Percentiles rank a stretch among this genome's conserved stretches.
Evolutionary conservation across 176 grass and related monocot genomes (phyloP).

Genomic region (sorghum (Sorghum bicolor)): DNA sequence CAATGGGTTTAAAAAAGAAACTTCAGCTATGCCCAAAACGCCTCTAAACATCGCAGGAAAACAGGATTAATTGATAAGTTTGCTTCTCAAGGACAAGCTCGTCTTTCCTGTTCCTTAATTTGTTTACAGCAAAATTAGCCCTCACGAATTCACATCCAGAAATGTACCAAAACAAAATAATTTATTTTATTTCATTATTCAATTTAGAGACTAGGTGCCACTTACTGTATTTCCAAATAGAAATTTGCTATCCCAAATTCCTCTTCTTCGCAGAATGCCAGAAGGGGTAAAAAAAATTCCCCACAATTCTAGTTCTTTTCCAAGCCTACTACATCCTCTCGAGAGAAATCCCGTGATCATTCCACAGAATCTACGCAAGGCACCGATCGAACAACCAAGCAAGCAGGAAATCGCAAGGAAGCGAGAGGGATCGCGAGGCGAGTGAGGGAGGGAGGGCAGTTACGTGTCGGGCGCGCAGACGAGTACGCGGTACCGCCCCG

Average conservation of each 20-base stretch:
- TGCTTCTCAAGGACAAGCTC: background rate
- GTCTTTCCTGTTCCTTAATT: background rate
- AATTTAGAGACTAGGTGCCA: background rate
- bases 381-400: background rate
- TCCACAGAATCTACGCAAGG: background rate
- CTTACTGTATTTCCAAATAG: background rate
- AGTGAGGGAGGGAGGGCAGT: background rate
- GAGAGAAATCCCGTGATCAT: background rate
- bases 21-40: background rate
- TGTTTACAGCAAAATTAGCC: background rate
- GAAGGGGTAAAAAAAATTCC: background rate
- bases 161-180: background rate
- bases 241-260: background rate
- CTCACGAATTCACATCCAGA: background rate
- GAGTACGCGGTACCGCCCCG: constrained; percentile 59
- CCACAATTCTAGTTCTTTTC: background rate
- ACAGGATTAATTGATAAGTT: background rate
- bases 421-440: background rate
- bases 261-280: background rate
- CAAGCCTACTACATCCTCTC: background rate
- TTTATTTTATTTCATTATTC: background rate
- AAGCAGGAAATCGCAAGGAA: background rate
- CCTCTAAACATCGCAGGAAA: background rate
- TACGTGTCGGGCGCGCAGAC: constrained; percentile 89
- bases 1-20: background rate